These are phyloP conservation scores for Fusarium sp. DNA, from an alignment of 2,329 filamentous ascomycete species.

Conservation along the genomic window DNA sequence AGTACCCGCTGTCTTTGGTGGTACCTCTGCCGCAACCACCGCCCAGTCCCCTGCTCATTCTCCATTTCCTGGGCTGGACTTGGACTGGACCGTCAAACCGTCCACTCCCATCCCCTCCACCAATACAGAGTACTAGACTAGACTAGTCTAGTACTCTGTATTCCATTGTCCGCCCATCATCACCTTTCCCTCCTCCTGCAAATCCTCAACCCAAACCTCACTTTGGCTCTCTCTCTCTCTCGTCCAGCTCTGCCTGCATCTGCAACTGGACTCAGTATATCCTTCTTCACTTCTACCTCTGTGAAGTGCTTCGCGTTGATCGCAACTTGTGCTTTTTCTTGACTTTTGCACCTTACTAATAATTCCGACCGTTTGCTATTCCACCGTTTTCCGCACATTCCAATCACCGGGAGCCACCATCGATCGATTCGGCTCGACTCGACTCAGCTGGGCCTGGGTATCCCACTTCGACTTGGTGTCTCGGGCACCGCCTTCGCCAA, in stretches of 20 bases:
- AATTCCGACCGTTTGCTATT: conserved; percentile 24
- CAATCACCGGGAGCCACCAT: conserved; percentile 30
- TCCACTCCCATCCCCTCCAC: conserved; percentile 33
- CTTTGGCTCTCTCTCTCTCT: conserved; percentile 19
- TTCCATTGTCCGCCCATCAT: conserved; percentile 34
- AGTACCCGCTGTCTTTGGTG: conserved; percentile 31
- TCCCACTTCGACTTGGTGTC: conserved; percentile 40
- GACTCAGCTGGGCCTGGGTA: conserved; percentile 42
- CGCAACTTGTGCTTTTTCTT: conserved; percentile 37
- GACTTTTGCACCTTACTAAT: conserved; percentile 35
- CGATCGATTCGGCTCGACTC: conserved; percentile 37
- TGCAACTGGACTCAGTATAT: conserved; percentile 6
- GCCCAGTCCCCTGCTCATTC: conserved; percentile 33
- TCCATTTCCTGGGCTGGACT: conserved; percentile 36
- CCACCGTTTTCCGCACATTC: conserved; percentile 12
- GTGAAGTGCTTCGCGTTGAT: conserved; percentile 44
- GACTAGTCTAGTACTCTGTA: conserved; percentile 31
- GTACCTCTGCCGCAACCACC: conserved; percentile 38
- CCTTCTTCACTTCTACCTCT: conserved; percentile 32
- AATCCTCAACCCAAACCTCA: conserved; percentile 27
- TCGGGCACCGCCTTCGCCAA: conserved; percentile 24
- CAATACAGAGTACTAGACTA: conserved; percentile 17
- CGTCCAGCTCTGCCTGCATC: neutral
- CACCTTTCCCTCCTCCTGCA: conserved; percentile 26
- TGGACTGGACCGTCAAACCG: conserved; percentile 45